Conservation (phyloP, 176 grass and related monocot genomes). For the Juncus effusus region DNA sequence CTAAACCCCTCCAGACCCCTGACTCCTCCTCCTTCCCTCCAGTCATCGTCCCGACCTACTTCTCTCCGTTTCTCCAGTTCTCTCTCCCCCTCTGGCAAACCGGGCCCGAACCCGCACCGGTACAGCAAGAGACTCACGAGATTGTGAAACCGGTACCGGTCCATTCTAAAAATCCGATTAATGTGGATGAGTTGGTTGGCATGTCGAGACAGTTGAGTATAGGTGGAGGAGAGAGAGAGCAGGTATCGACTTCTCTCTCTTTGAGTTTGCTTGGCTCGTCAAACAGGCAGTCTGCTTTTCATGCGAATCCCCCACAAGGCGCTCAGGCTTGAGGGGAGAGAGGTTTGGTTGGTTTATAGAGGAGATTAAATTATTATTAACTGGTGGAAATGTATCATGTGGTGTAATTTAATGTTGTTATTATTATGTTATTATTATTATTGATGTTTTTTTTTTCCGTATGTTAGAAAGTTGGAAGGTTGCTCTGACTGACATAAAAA, state of each 20-base stretch:
- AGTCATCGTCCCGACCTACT: conserved; percentile 71
- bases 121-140: conserved; percentile 59
- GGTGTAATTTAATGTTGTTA: conserved; percentile 5
- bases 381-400: conserved; percentile 18
- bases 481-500: conserved; percentile 35
- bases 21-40: conserved; percentile 47
- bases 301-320: conserved; percentile 75
- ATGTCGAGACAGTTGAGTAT: conserved; percentile 85
- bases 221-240: conserved; percentile 38
- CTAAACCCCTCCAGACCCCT: conserved; percentile 39
- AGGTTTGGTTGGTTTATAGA: conserved; percentile 20
- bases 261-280: conserved; percentile 64
- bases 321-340: conserved; percentile 60
- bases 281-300: conserved; percentile 89
- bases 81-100: conserved; percentile 66
- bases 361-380: conserved; percentile 9
- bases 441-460: conserved; percentile 12
- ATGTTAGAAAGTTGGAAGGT: conserved; percentile 23
- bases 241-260: conserved; percentile 60
- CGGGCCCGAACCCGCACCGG: conserved; percentile 40
- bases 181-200: conserved; percentile 85
- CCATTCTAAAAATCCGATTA: conserved; percentile 75
- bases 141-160: conserved; percentile 83
- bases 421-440: conserved; percentile 12
- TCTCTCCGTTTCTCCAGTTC: conserved; percentile 74